Conservation (phyloP, 805 yeast genomes). For the Kodamaea jinghongensis region DNA sequence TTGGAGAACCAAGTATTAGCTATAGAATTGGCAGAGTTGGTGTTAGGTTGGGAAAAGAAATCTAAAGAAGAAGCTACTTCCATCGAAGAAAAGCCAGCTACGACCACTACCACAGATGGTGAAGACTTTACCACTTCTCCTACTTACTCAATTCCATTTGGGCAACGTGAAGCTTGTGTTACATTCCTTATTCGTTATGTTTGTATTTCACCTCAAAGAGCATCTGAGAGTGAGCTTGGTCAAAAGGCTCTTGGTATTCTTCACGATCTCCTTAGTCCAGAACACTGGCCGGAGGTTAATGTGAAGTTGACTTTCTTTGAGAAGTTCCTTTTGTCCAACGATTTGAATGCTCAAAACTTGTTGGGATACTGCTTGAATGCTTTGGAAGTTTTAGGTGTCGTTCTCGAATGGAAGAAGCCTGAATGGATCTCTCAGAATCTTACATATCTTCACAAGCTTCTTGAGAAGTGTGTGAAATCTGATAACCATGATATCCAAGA, state of each 20-base stretch:
- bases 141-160: constrained; percentile 62
- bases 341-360: constrained; percentile 63
- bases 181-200: constrained; percentile 85
- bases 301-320: constrained; percentile 87
- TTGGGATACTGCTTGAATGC: constrained; percentile 86
- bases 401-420: constrained; percentile 70
- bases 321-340: constrained; percentile 76
- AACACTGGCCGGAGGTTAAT: constrained; percentile 85
- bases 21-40: constrained; percentile 82
- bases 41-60: constrained; percentile 79
- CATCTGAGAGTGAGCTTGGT: constrained; percentile 80
- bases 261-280: constrained; percentile 66
- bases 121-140: constrained; percentile 47
- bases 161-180: constrained; percentile 84
- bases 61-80: constrained; percentile 23
- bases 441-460: constrained; percentile 62
- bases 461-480: constrained; percentile 78
- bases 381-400: constrained; percentile 80
- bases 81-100: constrained; percentile 3
- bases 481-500: constrained; percentile 87
- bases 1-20: constrained; percentile 82
- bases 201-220: constrained; percentile 81
- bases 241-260: constrained; percentile 77
- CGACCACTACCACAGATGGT: constrained; percentile 3
- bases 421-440: constrained; percentile 79